Base-by-base conservation (phyloP, 2,329 filamentous ascomycete genomes). In the Aspergillus pseudotamarii region DNA sequence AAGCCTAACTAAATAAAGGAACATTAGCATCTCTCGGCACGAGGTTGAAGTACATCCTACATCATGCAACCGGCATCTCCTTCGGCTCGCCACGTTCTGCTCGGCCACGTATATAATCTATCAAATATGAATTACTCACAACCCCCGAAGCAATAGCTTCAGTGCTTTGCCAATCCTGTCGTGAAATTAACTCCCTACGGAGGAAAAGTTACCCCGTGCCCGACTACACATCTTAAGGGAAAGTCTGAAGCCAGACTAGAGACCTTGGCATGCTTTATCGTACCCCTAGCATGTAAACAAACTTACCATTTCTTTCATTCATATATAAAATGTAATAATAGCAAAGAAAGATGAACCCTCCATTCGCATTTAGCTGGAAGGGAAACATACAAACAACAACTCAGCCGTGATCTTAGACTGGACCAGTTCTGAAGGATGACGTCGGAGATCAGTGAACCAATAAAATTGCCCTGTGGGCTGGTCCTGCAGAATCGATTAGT, bases 401-500 rank as follows among this genome's bases (percentile, higher is more conserved):
- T 10, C 38, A 1, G 16, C 8, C 16, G 3, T 41, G 34, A 16
- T 2, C 14, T 1, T 36, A 16, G 12, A 36, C 6, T n/a, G 6
- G 8, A 41, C 16, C 38, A 9, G 6, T 10, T 41, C 19, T 4
- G 38, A 41, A 53, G 10, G 6, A 62, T 62, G 60, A 32, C 23
- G 14, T 5, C 34, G 21, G 43, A 19, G 23, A 50, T 62, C 45
- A 62, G 46, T 3, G 55, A 62, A 34, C 54, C 60, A n/a, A 38
- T 62, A 10, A 45, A 23, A 14, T 55, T 62, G 8, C 54, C 54
- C 54, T 62, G 60, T 41, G 60, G 60, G 3, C 21, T 62, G 30
- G 45, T 58, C 8, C 60, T 62, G n/a, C 55, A 55, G 32, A 62
- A 62, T n/a, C 60, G 60, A 34, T 26, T 62, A 6, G 60, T 58